Evolutionary conservation across 495 filamentous ascomycete genomes (phyloP).

Genomic region (Aspergillus nidulans): DNA sequence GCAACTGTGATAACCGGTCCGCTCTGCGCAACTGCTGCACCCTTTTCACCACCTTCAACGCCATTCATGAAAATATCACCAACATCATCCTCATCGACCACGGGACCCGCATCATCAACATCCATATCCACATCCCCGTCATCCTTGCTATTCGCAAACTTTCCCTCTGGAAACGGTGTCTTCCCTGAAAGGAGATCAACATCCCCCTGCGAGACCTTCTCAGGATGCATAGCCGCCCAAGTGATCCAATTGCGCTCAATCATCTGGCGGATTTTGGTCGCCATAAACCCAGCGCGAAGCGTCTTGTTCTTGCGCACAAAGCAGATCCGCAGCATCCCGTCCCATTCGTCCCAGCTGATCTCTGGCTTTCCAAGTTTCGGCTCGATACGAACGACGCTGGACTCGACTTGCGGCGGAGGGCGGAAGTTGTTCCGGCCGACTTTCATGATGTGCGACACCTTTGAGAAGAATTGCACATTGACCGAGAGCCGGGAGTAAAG

Average conservation of each 20-base stretch:
- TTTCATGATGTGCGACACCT: conserved; percentile 83
- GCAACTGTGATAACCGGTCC: conserved; percentile 11
- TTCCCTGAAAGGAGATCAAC: conserved; percentile 21
- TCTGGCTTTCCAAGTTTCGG: conserved; percentile 77
- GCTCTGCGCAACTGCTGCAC: background rate
- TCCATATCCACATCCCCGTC: conserved; percentile 36
- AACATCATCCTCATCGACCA: conserved; percentile 54
- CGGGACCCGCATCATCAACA: conserved; percentile 37
- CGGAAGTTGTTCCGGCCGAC: conserved; percentile 94
- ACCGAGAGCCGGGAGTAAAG: conserved; percentile 84
- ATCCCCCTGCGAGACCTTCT: conserved; percentile 1
- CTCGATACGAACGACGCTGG: conserved; percentile 71
- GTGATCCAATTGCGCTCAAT: conserved; percentile 91
- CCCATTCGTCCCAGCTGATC: conserved; percentile 91
- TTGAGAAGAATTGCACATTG: conserved; percentile 94
- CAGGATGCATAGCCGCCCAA: conserved; percentile 17
- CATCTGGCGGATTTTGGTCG: conserved; percentile 73
- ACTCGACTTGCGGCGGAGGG: conserved; percentile 87
- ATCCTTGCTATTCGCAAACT: conserved; percentile 43
- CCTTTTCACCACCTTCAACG: conserved; percentile 32
- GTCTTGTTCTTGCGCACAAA: conserved; percentile 80
- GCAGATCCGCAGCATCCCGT: conserved; percentile 77
- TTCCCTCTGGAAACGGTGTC: conserved; percentile 77
- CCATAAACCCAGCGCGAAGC: conserved; percentile 66
- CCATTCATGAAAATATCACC: conserved; percentile 73